Percentiles rank a stretch among this genome's conserved stretches.
Conservation (phyloP, 1,139 yeast species). For the Yarrowia galli region DNA sequence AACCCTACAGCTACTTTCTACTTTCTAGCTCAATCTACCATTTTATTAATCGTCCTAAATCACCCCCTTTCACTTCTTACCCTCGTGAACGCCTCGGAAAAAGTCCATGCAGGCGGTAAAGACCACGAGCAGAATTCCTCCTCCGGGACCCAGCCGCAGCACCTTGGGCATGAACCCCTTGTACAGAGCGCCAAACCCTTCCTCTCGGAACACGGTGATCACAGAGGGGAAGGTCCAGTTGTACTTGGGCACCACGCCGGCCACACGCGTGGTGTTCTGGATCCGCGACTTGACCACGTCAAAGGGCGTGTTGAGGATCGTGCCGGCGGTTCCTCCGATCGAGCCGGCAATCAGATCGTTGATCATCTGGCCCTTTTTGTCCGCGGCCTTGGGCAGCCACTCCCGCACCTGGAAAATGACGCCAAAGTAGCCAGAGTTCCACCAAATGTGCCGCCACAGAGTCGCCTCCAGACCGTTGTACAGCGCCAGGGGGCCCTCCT, state of each 20-base stretch:
- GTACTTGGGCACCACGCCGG: constrained; percentile 75
- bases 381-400: constrained; percentile 78
- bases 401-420: constrained; percentile 85
- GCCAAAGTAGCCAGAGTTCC: constrained; percentile 99
- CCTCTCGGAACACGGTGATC: constrained; percentile 79
- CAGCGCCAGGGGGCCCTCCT: constrained; percentile 81
- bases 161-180: constrained; percentile 98
- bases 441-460: constrained; percentile 91
- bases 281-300: constrained; percentile 98
- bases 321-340: constrained; percentile 96
- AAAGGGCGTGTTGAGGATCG: constrained; percentile 91
- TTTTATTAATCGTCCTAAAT: too few relatives aligned
- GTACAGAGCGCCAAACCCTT: constrained; percentile 86
- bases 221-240: constrained; percentile 92
- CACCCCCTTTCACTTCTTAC: background rate
- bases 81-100: constrained; percentile 68
- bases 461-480: constrained; percentile 97
- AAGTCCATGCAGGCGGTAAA: constrained; percentile 95
- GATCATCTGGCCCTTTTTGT: constrained; percentile 72
- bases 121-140: constrained; percentile 95
- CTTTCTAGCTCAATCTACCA: too few relatives aligned
- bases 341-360: constrained; percentile 92
- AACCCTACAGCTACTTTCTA: too few relatives aligned
- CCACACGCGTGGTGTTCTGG: constrained; percentile 78
- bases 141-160: constrained; percentile 97